Evolutionary conservation across 129 eudicot species (phyloP), one percentile per base, ranked within the genome.

Genomic region (Solidago caesia): DNA sequence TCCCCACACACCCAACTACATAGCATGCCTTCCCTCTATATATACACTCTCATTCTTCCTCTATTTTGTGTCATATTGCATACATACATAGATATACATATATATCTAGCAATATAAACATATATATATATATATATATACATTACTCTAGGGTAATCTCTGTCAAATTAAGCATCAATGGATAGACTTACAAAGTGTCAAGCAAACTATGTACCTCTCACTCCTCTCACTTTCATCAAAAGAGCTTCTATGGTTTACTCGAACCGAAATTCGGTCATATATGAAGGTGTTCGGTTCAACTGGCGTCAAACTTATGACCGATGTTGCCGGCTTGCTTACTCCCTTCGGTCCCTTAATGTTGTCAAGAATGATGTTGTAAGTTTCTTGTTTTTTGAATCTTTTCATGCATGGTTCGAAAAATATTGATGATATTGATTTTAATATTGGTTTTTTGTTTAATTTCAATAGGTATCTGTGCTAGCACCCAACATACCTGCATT

Each of bases 401-500:
- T 4, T 6, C 0, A 1, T 58, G 3, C 9, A 1, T 3, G 5
- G 21, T 21, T 7, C 48, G 16, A 12, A 43, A n/a, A 8, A 25
- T 21, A 9, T 25, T 33, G 10, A 13, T 55, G 15, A 33, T 0
- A 14, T 39, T 67, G 72, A 33, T 39, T 39, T 64, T 60, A 33
- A 75, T 43, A 4, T 3, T 8, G 25, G 14, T 11, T 29, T 61
- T 21, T 46, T 48, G 2, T 62, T 67, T 0, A 8, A 33, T 33
- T 75, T 29, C 4, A 16, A 4, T 16, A 90, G 96, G 96, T 90
- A 14, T 90, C 96, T 4, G 96, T 90, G 25, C 46, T 90, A 21
- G 91, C 96, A 7, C 96, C 96, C 29, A 90, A 90, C 14, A 61
- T 83, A n/a, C 94, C 96, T 5, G 96, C 96, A 14, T 14, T 88